phyloP scores from a whole-genome alignment of 1,284 basidiomycete species.

The Cutaneotrichosporon daszewskae region DNA sequence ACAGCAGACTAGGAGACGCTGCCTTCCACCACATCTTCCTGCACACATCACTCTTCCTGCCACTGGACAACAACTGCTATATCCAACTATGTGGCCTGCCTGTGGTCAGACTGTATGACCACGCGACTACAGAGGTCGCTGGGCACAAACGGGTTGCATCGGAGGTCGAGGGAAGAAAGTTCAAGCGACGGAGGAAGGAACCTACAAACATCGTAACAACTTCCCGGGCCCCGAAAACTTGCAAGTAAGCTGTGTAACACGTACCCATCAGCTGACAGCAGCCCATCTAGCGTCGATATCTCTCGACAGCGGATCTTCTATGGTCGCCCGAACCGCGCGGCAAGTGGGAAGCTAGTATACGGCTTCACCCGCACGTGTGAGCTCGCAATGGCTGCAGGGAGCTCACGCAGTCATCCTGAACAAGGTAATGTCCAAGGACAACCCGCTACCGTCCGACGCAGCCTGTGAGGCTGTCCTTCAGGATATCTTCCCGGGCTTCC shows the following conservation, averaged over 20 bases:
- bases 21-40: conserved; percentile 48
- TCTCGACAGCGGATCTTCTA: conserved; percentile 37
- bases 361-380: conserved; percentile 41
- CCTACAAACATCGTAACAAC: no score
- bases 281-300: conserved; percentile 1
- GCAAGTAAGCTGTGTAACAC: no score
- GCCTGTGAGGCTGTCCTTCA: conserved; percentile 6
- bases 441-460: neutral
- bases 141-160: conserved; percentile 7
- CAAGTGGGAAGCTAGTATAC: conserved; percentile 15
- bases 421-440: neutral
- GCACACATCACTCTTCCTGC: conserved; percentile 46
- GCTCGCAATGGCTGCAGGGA: neutral
- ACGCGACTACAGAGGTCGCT: no score
- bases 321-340: conserved; percentile 24
- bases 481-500: conserved; percentile 9
- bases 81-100: conserved; percentile 50
- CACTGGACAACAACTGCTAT: conserved; percentile 49
- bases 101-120: conserved; percentile 36
- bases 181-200: neutral
- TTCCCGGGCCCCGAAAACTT: no score
- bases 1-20: conserved; percentile 44
- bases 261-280: conserved; percentile 8
- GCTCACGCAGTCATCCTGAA: conserved; percentile 37
- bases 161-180: neutral